Evolutionary conservation across 1,284 basidiomycete species (phyloP).

Genomic region (Wallemia mellicola): DNA sequence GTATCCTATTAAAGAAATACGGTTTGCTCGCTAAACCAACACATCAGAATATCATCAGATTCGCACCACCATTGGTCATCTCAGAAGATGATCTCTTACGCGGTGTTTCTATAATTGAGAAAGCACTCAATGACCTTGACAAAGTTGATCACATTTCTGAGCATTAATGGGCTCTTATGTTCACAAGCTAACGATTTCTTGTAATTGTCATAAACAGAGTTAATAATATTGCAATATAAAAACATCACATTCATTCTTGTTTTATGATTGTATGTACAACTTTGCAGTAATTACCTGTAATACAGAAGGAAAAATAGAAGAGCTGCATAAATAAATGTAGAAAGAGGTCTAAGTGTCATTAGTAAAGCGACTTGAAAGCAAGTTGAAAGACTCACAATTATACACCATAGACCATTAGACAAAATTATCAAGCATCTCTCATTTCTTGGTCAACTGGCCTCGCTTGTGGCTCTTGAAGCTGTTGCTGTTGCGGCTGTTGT

Average conservation of each 20-base stretch:
- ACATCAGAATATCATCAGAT: slow-evolving; percentile 77
- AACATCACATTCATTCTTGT: no score
- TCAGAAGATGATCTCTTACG: slow-evolving; percentile 47
- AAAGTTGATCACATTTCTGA: not conserved
- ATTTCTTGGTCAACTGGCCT: no score
- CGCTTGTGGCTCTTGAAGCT: not conserved
- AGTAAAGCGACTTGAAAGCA: no score
- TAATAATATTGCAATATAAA: no score
- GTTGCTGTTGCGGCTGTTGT: not conserved
- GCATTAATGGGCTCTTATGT: no score
- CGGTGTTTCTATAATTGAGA: slow-evolving; percentile 43
- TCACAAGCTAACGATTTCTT: no score
- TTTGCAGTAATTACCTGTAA: no score
- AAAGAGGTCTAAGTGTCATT: no score
- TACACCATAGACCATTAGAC: not conserved
- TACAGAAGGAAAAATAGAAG: no score
- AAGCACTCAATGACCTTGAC: slow-evolving; percentile 53
- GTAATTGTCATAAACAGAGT: no score
- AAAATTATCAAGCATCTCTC: not conserved
- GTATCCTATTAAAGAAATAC: slow-evolving; percentile 63
- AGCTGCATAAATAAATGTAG: no score
- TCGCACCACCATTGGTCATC: slow-evolving; percentile 84
- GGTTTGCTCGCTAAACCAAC: slow-evolving; percentile 87
- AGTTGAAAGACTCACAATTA: not conserved
- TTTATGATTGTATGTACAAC: no score